phyloP scores from a whole-genome alignment of 139 green algal genomes.

The Raphidocelis subcapitata region DNA sequence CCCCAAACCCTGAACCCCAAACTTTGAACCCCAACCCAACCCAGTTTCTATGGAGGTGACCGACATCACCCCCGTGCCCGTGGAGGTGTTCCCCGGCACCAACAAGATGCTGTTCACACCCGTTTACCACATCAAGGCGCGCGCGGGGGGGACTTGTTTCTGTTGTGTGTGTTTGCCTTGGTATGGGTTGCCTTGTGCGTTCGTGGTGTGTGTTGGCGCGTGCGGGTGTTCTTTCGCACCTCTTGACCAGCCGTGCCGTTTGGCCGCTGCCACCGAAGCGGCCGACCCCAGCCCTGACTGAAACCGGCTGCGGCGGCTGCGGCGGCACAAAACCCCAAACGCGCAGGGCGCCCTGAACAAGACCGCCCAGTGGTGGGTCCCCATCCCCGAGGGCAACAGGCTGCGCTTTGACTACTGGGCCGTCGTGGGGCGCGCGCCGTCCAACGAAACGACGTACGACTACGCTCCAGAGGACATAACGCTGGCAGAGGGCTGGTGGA shows the following conservation, averaged over 20 bases:
- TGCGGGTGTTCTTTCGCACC: too few relatives aligned
- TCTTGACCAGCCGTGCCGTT: too few relatives aligned
- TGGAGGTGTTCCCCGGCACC: slow-evolving; percentile 21
- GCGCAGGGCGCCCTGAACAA: neutral
- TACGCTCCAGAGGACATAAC: slow-evolving; percentile 11
- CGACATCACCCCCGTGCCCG: slow-evolving; percentile 8
- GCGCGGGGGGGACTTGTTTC: too few relatives aligned
- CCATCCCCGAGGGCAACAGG: neutral
- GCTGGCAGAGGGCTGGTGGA: slow-evolving; percentile 21
- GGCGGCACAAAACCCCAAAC: too few relatives aligned
- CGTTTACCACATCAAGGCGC: slow-evolving; percentile 6
- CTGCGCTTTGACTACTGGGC: slow-evolving; percentile 13
- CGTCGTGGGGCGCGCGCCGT: neutral
- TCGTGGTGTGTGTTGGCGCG: too few relatives aligned
- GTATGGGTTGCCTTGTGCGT: too few relatives aligned
- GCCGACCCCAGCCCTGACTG: too few relatives aligned
- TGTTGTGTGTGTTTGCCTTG: too few relatives aligned
- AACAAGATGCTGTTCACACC: slow-evolving; percentile 3
- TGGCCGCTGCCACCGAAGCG: too few relatives aligned
- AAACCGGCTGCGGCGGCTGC: too few relatives aligned
- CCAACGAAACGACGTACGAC: neutral
- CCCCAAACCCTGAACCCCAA: neutral
- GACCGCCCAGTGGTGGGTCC: neutral
- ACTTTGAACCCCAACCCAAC: too few relatives aligned
- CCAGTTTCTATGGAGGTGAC: slow-evolving; percentile 11